These are phyloP conservation scores for Solanum sejunctum DNA, from an alignment of 257 asterid genomes.

Conservation along the genomic window DNA sequence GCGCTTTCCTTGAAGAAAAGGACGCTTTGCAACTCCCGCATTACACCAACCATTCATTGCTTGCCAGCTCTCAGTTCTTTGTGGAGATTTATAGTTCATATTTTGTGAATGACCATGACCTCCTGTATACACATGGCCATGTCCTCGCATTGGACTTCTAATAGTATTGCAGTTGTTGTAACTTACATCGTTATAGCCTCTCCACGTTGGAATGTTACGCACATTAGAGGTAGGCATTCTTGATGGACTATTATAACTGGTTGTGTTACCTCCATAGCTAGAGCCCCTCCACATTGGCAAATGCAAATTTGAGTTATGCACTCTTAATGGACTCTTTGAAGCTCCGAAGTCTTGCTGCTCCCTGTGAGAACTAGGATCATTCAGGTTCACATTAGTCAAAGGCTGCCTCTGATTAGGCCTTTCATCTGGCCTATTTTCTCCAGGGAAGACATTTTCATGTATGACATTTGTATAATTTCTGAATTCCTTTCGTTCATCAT, in stretches of 20 bases:
- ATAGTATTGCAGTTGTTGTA: background rate
- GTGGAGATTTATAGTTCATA: slow-evolving; percentile 1
- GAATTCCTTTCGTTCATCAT: background rate
- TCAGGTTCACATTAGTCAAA: slow-evolving; percentile 14
- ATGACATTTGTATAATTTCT: background rate
- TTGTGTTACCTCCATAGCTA: background rate
- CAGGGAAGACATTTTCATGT: background rate
- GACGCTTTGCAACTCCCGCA: slow-evolving; percentile 1
- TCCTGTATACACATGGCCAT: background rate
- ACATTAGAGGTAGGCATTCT: background rate
- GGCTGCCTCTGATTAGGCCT: slow-evolving; percentile 26
- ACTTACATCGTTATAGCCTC: background rate
- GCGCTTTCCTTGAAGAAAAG: slow-evolving; percentile 2
- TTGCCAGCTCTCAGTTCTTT: background rate
- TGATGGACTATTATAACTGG: background rate
- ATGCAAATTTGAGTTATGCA: background rate
- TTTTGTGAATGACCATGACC: background rate
- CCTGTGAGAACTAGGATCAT: background rate
- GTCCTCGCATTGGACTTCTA: background rate
- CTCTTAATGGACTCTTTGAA: background rate
- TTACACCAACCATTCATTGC: background rate
- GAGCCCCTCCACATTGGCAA: background rate
- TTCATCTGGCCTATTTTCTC: background rate
- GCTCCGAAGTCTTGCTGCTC: background rate
- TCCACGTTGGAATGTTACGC: background rate